Evolutionary conservation across 148 eudicot genomes (phyloP), one percentile per base, ranked within the genome.

Genomic region (Euryodendron excelsum): DNA sequence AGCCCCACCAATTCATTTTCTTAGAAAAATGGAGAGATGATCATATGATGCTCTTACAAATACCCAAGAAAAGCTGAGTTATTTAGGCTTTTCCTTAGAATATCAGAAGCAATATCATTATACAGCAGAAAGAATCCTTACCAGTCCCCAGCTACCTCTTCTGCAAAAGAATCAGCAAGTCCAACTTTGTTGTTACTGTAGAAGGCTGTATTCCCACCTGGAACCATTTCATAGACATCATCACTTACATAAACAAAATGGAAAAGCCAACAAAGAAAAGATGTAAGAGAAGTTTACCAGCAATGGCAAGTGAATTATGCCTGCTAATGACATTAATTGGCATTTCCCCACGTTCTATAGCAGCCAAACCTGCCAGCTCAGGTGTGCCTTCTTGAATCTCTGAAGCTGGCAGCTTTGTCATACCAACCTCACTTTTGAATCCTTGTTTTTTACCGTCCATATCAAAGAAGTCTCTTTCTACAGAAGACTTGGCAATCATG

Each of bases 161-260:
- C 91, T 17, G 82, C 66, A 17, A 86, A 85, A 59, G 85, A 79
- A 76, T 80, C 86, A 81, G 85, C 69, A 33, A 77, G 78, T 14
- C 81, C 88, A 82, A 80, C 75, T 58, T 84, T 86, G 66, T 88
- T 86, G 66, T 88, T 88, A 76, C 76, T 80, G 76, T 72, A 79
- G 79, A 81, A 81, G 74, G 91, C 89, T 68, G 86, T 76, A 78
- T 69, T 82, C 63, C 86, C 86, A 84, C 87, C 91, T 86, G 91
- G 76, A 81, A 77, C 71, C 61, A 85, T 50, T 44, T 78, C 25
- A n/a, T 34, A 53, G 31, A 82, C 21, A 80, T 71, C 33, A 81
- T 27, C 44, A 78, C 37, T 20, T 5, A 39, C 33, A 37, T 48
- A 34, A 69, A 55, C 41, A 77, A 71, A 39, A 77, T 64, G n/a